Evolutionary conservation across 2,329 filamentous ascomycete species (phyloP).

Genomic region (Clarireedia paspali): DNA sequence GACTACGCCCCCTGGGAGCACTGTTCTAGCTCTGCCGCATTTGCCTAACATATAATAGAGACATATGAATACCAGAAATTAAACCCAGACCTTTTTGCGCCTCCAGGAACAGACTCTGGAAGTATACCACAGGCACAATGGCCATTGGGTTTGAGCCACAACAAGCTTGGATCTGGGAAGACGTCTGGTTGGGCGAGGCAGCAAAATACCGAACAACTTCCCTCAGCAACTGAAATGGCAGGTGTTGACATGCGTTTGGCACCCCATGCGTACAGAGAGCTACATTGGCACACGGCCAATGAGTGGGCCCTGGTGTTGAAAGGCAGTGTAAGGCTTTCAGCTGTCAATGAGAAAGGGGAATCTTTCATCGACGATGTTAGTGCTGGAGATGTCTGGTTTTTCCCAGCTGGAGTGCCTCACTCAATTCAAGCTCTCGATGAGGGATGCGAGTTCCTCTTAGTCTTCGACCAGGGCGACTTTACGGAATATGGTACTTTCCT

Average conservation of each 20-base stretch:
- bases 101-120: conserved; percentile 45
- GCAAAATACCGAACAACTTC: conserved; percentile 45
- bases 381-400: conserved; percentile 48
- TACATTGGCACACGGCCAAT: conserved; percentile 53
- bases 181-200: conserved; percentile 48
- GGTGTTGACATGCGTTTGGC: conserved; percentile 52
- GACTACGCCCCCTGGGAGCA: too few species aligned
- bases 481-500: conserved; percentile 54
- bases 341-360: conserved; percentile 44
- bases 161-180: conserved; percentile 32
- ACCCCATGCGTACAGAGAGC: conserved; percentile 51
- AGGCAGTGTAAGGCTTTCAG: conserved; percentile 43
- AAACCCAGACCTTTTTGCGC: conserved; percentile 46
- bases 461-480: conserved; percentile 52
- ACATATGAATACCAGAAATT: conserved; percentile 43
- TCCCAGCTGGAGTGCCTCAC: conserved; percentile 42
- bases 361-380: conserved; percentile 41
- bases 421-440: conserved; percentile 47
- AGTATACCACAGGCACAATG: conserved; percentile 41
- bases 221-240: conserved; percentile 40
- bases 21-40: background rate
- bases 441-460: conserved; percentile 50
- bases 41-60: conserved; percentile 14
- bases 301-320: conserved; percentile 47
- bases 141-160: conserved; percentile 46